phyloP scores from a whole-genome alignment of 441 rosid genomes.

The Flueggea neowawraea region DNA sequence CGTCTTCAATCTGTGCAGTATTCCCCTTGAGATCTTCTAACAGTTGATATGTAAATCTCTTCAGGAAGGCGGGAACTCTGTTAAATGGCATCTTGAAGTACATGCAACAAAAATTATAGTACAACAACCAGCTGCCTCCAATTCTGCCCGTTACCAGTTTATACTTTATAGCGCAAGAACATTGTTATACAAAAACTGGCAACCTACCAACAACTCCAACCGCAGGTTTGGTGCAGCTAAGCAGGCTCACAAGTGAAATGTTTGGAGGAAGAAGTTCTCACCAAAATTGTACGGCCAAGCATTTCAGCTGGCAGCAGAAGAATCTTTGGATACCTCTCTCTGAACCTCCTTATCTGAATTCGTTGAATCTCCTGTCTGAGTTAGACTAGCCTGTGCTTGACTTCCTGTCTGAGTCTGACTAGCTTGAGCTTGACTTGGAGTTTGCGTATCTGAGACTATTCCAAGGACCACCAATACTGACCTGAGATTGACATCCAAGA shows the following conservation, averaged over 20 bases:
- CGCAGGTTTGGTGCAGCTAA: not conserved
- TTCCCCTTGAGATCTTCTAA: no score
- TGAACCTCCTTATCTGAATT: conserved; percentile 50
- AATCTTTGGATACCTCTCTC: conserved; percentile 52
- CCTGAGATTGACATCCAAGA: conserved; percentile 28
- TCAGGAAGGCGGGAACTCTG: conserved; percentile 9
- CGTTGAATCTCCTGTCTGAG: conserved; percentile 55
- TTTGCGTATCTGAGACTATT: conserved; percentile 61
- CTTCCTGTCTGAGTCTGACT: conserved; percentile 53
- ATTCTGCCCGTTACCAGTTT: not conserved
- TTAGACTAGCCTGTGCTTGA: conserved; percentile 50
- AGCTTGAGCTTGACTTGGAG: conserved; percentile 47
- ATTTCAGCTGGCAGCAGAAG: conserved; percentile 50
- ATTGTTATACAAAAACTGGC: not conserved
- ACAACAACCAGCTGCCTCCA: conserved; percentile 7
- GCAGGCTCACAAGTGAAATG: not conserved
- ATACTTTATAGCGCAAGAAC: not conserved
- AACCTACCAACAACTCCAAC: not conserved
- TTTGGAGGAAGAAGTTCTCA: conserved; percentile 7
- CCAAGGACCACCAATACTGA: conserved; percentile 82
- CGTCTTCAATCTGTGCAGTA: no score
- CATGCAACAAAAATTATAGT: not conserved
- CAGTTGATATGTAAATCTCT: no score
- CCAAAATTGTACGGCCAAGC: not conserved
- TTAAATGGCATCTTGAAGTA: not conserved